Evolutionary conservation across 2,329 filamentous ascomycete genomes (phyloP), one percentile per base, ranked within the genome.

Genomic region (Colletotrichum sidae): DNA sequence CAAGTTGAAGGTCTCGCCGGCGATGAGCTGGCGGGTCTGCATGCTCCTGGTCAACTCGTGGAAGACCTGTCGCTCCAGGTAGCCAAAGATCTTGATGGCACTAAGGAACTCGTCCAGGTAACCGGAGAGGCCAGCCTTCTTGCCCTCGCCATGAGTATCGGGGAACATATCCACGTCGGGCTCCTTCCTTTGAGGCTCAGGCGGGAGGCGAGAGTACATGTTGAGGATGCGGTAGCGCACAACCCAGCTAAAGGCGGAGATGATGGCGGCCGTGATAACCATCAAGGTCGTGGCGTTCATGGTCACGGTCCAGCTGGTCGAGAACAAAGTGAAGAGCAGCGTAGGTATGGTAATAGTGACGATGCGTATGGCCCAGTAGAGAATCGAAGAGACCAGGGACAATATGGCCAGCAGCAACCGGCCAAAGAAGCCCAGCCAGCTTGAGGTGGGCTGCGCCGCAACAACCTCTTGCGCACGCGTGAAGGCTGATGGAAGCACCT

Each of bases 31-130:
- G 71, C 93, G 86, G 17, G 96, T 99, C 81, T 99, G 96, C 96
- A 99, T 99, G 65, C 94, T 97, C 65, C 96, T 86, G 0, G 96
- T 99, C 71, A 99, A 86, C 79, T 99, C 96, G 74, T 99, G 96
- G 74, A 99, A 99, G 46, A 99, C 96, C 0, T 96, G 94, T 34
- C 96, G 89, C 76, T 99, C 96, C 47, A 99, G 83, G 74, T 98
- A 99, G 8, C 96, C 96, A 79, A 99, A 99, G 63, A 99, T 96
- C 78, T 98, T 99, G 81, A 99, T 99, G 37, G 96, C 96, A 75
- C 94, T 98, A 25, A 99, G 83, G 72, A 99, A 99, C 77, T 99
- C 96, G 78, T 99, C 96, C 34, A 99, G 84, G 72, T 99, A 99
- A 75, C 94, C 99, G n/a, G 93, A 90, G 49, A 99, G 83, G 0